phyloP scores from a whole-genome alignment of 441 rosid species.

The California macrophylla region DNA sequence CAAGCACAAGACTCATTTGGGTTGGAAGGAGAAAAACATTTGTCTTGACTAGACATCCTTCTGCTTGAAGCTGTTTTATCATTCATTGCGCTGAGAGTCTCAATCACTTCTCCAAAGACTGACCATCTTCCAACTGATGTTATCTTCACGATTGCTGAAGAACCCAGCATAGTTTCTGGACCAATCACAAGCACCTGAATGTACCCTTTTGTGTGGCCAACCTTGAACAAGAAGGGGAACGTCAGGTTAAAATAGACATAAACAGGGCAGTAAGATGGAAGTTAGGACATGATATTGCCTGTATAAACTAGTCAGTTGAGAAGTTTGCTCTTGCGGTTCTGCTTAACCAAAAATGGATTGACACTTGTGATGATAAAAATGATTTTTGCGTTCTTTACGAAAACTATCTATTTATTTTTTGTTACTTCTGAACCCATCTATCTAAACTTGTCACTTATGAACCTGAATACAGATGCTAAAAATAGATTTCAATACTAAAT shows the following conservation, averaged over 20 bases:
- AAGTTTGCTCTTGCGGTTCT: background rate
- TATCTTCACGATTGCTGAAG: conserved; percentile 72
- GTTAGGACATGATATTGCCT: background rate
- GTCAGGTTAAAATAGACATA: background rate
- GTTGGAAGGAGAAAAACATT: conserved; percentile 23
- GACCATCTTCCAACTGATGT: conserved; percentile 93
- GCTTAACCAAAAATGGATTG: background rate
- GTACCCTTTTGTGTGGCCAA: conserved; percentile 90
- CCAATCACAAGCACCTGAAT: conserved; percentile 72
- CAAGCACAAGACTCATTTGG: conserved; percentile 36
- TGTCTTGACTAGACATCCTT: conserved; percentile 21
- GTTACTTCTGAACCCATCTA: background rate
- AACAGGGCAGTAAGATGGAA: background rate
- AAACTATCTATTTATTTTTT: background rate
- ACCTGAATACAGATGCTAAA: background rate
- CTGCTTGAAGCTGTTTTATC: conserved; percentile 17
- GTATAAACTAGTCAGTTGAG: background rate
- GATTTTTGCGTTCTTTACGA: background rate
- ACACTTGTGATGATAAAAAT: background rate
- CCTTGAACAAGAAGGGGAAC: conserved; percentile 36
- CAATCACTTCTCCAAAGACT: conserved; percentile 71
- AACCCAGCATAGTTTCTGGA: conserved; percentile 60
- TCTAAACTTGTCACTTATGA: background rate
- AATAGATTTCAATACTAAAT: background rate
- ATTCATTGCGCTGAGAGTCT: conserved; percentile 30